Evolutionary conservation across 768 basidiomycete species (phyloP), one percentile per base, ranked within the genome.

Genomic region (Asterophora lycoperdoides): DNA sequence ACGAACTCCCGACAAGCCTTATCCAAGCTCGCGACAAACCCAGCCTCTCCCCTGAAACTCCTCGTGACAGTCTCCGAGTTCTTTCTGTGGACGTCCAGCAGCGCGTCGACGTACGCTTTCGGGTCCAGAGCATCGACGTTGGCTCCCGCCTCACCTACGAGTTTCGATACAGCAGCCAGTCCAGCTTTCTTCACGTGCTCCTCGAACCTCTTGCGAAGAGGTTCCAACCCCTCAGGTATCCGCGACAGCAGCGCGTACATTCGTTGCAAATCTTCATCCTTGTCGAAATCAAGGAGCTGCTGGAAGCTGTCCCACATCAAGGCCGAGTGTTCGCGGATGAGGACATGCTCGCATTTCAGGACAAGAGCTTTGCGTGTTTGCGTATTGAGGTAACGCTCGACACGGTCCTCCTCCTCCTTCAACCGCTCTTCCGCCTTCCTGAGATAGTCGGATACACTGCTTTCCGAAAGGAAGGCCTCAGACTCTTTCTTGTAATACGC

Each of bases 1-100:
- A 95, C 91, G 64, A 93, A 97, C 61, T 93, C 92, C 59, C 91
- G 75, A 69, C 93, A 97, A 0, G 95, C 95, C 77, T 93, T 84
- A 68, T 97, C 95, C 44, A 98, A 72, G 65, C 86, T 87, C 1
- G 91, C 92, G 20, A 93, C 87, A 64, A 99, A 99, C 8, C 92
- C 92, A 19, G 89, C 83, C 63, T 97, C 93, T 23, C 89, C 93
- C 53, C 84, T 78, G 75, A 97, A 98, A 62, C 90, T 89, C 55
- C 87, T 80, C 15, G 80, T 77, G 37, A 95, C 92, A 0, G 90
- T 90, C 57, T 91, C 90, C 23, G 83, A 82, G 68, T 93, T 94
- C 77, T 93, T 96, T 62, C 79, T 79, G 62, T 97, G 91, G 9
- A 98, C 91, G 50, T 91, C 87, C 35, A 99, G 71, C 44, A 99